A percentile compares a stretch with the other conserved stretches of the same genome.
These are phyloP conservation scores for Rubia yunnanensis DNA, from an alignment of 257 asterid genomes.

Conservation along the genomic window DNA sequence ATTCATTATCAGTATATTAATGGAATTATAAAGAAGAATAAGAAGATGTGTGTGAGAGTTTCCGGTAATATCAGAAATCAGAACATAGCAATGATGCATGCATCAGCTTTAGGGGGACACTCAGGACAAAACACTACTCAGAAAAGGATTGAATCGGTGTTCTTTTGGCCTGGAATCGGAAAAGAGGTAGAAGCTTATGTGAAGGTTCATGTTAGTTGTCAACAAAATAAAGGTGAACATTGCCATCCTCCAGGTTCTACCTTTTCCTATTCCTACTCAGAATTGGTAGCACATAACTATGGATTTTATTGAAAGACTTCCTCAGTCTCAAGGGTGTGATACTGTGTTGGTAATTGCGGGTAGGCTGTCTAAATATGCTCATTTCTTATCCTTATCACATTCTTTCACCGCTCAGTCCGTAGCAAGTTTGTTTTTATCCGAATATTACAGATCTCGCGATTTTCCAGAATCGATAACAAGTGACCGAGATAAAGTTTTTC, in stretches of 20 bases:
- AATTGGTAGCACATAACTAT: constrained; percentile 1
- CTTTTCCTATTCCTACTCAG: not conserved
- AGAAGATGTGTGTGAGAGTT: too few relatives aligned
- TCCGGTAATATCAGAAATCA: too few relatives aligned
- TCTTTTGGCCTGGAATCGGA: not conserved
- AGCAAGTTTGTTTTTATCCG: not conserved
- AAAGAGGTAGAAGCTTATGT: not conserved
- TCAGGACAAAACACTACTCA: not conserved
- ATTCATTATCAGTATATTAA: too few relatives aligned
- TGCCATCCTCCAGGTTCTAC: not conserved
- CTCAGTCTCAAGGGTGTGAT: not conserved
- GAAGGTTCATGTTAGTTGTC: not conserved
- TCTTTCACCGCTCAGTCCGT: not conserved
- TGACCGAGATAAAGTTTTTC: not conserved
- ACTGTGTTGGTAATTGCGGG: constrained; percentile 11
- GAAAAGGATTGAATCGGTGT: not conserved
- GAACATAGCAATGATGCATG: too few relatives aligned
- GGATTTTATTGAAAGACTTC: constrained; percentile 4
- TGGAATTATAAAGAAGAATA: too few relatives aligned
- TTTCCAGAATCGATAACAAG: not conserved
- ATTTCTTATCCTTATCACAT: not conserved
- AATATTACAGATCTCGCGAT: constrained; percentile 2
- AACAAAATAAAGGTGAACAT: not conserved
- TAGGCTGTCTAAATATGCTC: not conserved
- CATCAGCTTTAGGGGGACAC: too few relatives aligned